Evolutionary conservation across 2,329 filamentous ascomycete genomes (phyloP).

Genomic region (Paracoccidioides lutzii): DNA sequence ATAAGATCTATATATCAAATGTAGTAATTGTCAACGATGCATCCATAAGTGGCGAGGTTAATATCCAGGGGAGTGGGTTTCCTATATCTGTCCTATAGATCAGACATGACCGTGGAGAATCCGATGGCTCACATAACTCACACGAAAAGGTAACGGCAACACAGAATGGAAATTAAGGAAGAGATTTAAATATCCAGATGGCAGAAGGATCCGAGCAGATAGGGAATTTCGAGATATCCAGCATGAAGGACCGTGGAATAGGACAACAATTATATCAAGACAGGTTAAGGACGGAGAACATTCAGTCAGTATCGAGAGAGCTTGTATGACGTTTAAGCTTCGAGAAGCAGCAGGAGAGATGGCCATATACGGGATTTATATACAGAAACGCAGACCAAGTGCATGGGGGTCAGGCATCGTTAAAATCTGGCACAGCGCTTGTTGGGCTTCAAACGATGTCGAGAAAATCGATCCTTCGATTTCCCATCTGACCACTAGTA

Average conservation of each 20-base stretch:
- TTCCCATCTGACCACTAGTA: not conserved
- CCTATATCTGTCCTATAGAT: conserved; percentile 8
- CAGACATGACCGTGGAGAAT: conserved; percentile 10
- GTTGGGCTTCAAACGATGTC: not conserved
- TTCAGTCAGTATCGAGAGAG: not conserved
- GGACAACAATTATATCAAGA: not conserved
- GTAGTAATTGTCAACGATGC: not conserved
- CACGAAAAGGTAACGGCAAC: conserved; percentile 1
- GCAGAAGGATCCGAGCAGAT: not conserved
- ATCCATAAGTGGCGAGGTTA: conserved; percentile 5
- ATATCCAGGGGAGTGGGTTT: conserved; percentile 8
- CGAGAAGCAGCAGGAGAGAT: not conserved
- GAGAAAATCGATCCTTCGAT: not conserved
- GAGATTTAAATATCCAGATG: conserved; percentile 2
- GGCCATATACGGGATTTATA: conserved; percentile 1
- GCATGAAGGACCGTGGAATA: conserved; percentile 1
- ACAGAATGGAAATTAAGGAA: conserved; percentile 1
- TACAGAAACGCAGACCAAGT: not conserved
- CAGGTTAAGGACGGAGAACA: not conserved
- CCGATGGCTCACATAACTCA: conserved; percentile 9
- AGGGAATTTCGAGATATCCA: conserved; percentile 1
- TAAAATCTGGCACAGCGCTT: not conserved
- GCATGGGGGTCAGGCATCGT: not conserved
- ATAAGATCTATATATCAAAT: conserved; percentile 1
- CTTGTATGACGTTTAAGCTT: not conserved